Evolutionary conservation across 768 basidiomycete species (phyloP), one percentile per base, ranked within the genome.

Genomic region (Russula griseocarnosa): DNA sequence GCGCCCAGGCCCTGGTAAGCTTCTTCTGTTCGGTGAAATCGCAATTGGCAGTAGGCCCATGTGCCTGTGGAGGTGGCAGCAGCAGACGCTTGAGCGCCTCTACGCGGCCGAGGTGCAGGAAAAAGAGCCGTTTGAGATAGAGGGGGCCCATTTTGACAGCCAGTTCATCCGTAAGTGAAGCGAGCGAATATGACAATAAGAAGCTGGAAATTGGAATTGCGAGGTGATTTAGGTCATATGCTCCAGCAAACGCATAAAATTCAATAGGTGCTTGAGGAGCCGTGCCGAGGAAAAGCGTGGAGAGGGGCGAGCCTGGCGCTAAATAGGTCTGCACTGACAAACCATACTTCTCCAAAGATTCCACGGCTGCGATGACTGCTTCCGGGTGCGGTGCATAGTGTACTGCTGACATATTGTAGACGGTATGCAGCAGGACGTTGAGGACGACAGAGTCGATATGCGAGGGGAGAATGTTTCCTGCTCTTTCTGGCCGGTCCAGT

Each of bases 1-100:
- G 75, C 16, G 90, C 88, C 90, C 90, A 92, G 6, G 90, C 90
- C 51, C 90, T 76, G 13, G 87, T 87, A 42, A 92, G 70, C 70
- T 83, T 88, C 76, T 90, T 91, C 75, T 92, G 90, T 70, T 90
- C 86, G 0, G 79, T 74, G 70, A 87, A 86, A 72, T 90, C 88
- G 68, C 90, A 92, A 24, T 73, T 71, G 5, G 79, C 69, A 0
- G 83, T 90, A 18, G 90, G 87, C n/a, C 85, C 77, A 71, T 92
- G 90, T 3, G 86, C 85, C 60, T 83, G 83, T 3, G 90, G 90
- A 0, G 90, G 90, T 3, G 86, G 82, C 6, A 88, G 78, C 16
- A 93, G 77, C 24, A 92, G 82, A 36, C 88, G 83, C 72, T 92
- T 93, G 36, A 93, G 79, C 11, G 90, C 90, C 64, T 93, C 92